Evolutionary conservation across 2,329 filamentous ascomycete genomes (phyloP), one percentile per base, ranked within the genome.

Genomic region (Leptographium galeiforme): DNA sequence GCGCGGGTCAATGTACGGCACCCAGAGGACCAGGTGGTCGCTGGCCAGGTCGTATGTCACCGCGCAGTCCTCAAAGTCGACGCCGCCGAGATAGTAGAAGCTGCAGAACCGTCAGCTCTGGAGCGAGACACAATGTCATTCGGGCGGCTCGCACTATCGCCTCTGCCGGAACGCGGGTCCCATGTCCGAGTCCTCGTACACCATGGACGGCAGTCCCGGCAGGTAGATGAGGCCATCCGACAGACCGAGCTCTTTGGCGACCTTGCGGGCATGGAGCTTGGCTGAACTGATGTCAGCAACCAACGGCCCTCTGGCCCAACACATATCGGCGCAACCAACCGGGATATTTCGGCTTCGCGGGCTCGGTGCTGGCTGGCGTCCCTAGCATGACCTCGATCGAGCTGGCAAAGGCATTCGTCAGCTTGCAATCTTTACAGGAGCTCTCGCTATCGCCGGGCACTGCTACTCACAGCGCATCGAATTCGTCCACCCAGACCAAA

Each of bases 21-120:
- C 81, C 77, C 85, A 93, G 33, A 91, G 76, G 6, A 76, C 79
- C 54, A 93, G 75, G 25, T 71, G 68, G 63, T 90, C 84, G 12
- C 69, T 68, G 25, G 63, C 67, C 49, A 81, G 73, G 56, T 81
- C 76, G 60, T 81, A 81, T 2, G 78, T 81, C 38, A 78, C 71
- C 49, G 69, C 68, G 61, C 75, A 79, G 59, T 75, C 74, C 2
- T 75, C 68, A 56, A 79, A 75, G 64, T 79, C 66, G 55, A 70
- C 72, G 39, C 78, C 78, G 33, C 71, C 70, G 53, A 82, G 62
- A 62, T 82, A 82, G 63, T 75, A 81, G 64, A 81, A 81, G 68
- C 77, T 80, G 53, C 30, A 44, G 25, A 5, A 10, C n/a, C 13
- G 19, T 40, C 47, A 25, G n/a, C 25, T 25, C 25, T 34, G 25